Evolutionary conservation across 2,329 filamentous ascomycete genomes (phyloP).

Genomic region (Chrysosporium keratinophilum): DNA sequence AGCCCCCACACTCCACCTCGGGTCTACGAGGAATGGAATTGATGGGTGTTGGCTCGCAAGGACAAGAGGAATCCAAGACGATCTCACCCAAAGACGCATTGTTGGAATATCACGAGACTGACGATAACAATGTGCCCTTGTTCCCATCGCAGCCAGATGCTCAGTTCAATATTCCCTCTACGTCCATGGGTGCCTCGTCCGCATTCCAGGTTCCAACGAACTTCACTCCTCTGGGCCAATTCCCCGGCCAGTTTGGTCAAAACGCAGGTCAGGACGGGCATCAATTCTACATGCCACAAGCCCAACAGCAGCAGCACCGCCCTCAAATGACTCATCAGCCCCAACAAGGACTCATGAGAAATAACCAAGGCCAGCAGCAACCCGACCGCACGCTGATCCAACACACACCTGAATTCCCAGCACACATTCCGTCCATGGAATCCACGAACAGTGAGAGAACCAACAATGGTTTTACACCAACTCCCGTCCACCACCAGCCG

Average conservation of each 20-base stretch:
- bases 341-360: constrained; percentile 14
- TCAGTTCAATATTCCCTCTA: constrained; percentile 11
- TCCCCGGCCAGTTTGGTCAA: constrained; percentile 9
- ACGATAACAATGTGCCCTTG: constrained; percentile 56
- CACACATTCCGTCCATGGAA: constrained; percentile 51
- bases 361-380: constrained; percentile 19
- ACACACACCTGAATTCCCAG: constrained; percentile 48
- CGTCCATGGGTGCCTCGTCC: constrained; percentile 7
- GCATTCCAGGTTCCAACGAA: constrained; percentile 20
- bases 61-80: constrained; percentile 54
- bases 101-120: constrained; percentile 66
- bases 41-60: constrained; percentile 25
- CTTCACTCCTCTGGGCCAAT: constrained; percentile 14
- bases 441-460: constrained; percentile 47
- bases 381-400: constrained; percentile 30
- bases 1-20: constrained; percentile 30
- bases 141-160: constrained; percentile 54
- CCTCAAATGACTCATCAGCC: constrained; percentile 12
- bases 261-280: neutral
- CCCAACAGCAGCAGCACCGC: constrained; percentile 20
- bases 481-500: constrained; percentile 21
- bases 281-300: constrained; percentile 13
- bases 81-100: constrained; percentile 92
- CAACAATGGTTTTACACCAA: constrained; percentile 12
- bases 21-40: constrained; percentile 12